These are phyloP conservation scores for Aspergillus carbonarius DNA, from an alignment of 2,329 filamentous ascomycete species.

Conservation along the genomic window DNA sequence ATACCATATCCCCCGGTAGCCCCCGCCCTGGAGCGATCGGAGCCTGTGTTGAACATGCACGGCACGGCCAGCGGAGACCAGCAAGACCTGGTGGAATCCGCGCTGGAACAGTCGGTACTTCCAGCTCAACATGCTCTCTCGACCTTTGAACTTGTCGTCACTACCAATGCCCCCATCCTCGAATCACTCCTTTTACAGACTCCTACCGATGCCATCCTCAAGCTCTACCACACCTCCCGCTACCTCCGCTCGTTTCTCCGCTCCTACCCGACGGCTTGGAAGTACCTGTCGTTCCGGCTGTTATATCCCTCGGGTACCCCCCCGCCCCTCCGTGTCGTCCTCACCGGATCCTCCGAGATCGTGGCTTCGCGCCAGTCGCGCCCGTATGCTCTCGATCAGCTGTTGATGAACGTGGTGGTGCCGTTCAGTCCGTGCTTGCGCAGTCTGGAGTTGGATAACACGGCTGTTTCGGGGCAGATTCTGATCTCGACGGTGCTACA, in stretches of 20 bases:
- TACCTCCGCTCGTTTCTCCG: slow-evolving; percentile 56
- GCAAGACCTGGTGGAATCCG: slow-evolving; percentile 26
- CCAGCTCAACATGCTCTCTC: slow-evolving; percentile 38
- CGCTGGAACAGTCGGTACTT: slow-evolving; percentile 22
- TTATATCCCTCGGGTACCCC: slow-evolving; percentile 41
- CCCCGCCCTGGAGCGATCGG: slow-evolving; percentile 9
- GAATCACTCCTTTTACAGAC: slow-evolving; percentile 59
- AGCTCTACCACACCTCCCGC: slow-evolving; percentile 58
- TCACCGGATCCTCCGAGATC: slow-evolving; percentile 34
- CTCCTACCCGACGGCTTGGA: slow-evolving; percentile 61
- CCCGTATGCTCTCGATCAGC: slow-evolving; percentile 58
- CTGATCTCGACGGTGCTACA: slow-evolving; percentile 56
- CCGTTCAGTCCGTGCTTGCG: slow-evolving; percentile 57
- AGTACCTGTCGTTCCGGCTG: slow-evolving; percentile 59
- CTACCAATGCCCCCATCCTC: slow-evolving; percentile 57
- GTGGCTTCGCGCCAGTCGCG: slow-evolving; percentile 51
- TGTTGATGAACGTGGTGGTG: slow-evolving; percentile 56
- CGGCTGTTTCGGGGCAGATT: slow-evolving; percentile 58
- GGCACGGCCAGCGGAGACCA: slow-evolving; percentile 14
- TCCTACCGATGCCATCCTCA: slow-evolving; percentile 56
- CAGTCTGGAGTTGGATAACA: slow-evolving; percentile 61
- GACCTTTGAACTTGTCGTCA: slow-evolving; percentile 56
- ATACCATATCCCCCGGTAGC: slow-evolving; percentile 11
- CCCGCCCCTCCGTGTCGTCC: slow-evolving; percentile 30
- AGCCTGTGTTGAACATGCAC: slow-evolving; percentile 12